phyloP scores from a whole-genome alignment of 441 rosid species.

The Jatropha multifida region DNA sequence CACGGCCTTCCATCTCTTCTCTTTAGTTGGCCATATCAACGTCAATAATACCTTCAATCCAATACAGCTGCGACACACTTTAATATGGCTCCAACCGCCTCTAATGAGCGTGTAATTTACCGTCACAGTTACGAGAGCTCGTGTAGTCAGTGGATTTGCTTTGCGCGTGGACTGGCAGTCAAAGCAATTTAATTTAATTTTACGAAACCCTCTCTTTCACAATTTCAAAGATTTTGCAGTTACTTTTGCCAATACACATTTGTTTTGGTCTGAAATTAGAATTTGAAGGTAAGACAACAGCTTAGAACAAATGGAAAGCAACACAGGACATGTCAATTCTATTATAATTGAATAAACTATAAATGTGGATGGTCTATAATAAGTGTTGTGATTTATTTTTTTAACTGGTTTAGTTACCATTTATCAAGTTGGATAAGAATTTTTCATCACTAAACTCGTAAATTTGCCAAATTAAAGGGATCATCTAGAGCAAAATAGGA shows the following conservation, averaged over 20 bases:
- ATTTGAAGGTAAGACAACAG: conserved; percentile 7
- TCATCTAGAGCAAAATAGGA: no score
- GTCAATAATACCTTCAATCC: not conserved
- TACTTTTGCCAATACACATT: not conserved
- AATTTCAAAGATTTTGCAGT: not conserved
- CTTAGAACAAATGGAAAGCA: conserved; percentile 10
- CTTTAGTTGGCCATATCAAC: not conserved
- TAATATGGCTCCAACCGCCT: not conserved
- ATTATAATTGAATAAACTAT: no score
- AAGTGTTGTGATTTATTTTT: no score
- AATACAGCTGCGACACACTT: not conserved
- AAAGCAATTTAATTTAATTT: not conserved
- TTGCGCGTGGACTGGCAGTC: not conserved
- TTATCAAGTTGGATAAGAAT: no score
- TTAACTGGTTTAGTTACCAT: no score
- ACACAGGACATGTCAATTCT: not conserved
- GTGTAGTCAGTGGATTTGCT: not conserved
- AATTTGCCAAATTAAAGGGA: no score
- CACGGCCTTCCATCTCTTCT: not conserved
- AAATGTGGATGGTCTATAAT: no score
- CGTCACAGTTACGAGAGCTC: not conserved
- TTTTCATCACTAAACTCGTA: no score
- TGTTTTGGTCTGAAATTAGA: conserved; percentile 11
- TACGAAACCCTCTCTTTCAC: not conserved
- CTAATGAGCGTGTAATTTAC: not conserved